These are phyloP conservation scores for Pyrus hybrid DNA, from an alignment of 331 rosid species.

Conservation along the genomic window DNA sequence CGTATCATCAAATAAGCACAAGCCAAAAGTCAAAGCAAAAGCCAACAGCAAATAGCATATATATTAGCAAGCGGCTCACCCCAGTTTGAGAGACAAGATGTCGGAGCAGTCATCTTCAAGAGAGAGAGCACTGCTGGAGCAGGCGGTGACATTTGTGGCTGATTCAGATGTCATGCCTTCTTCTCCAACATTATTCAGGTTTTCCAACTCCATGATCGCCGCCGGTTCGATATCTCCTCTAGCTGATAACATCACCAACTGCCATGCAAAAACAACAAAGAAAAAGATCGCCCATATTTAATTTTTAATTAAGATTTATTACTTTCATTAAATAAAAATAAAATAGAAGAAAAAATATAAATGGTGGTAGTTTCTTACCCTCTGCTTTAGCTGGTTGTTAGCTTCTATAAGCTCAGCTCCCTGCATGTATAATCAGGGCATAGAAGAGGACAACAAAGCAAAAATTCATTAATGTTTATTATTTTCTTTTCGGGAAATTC, in stretches of 20 bases:
- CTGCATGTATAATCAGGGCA: slow-evolving; percentile 15
- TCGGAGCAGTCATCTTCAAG: slow-evolving; percentile 38
- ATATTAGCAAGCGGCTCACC: slow-evolving; percentile 27
- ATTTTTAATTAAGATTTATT: neutral
- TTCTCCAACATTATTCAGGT: slow-evolving; percentile 8
- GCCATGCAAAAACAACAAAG: neutral
- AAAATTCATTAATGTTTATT: neutral
- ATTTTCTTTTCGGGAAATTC: neutral
- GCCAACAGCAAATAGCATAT: neutral
- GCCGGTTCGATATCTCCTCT: slow-evolving; percentile 8
- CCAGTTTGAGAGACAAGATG: slow-evolving; percentile 42
- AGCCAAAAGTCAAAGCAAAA: no score
- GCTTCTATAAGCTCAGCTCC: slow-evolving; percentile 30
- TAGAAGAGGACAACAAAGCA: neutral
- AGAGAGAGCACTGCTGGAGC: slow-evolving; percentile 25
- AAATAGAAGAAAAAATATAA: neutral
- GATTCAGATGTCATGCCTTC: slow-evolving; percentile 42
- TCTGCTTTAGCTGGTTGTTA: slow-evolving; percentile 34
- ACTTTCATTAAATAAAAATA: neutral
- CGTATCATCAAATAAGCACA: no score
- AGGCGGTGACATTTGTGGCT: slow-evolving; percentile 27
- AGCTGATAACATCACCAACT: slow-evolving; percentile 23
- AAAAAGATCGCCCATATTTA: neutral
- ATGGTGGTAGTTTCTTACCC: neutral
- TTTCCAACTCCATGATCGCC: slow-evolving; percentile 14